Evolutionary conservation across 805 yeast species (phyloP), one percentile per base, ranked within the genome.

Genomic region (Lipomyces spencermartinsiae): DNA sequence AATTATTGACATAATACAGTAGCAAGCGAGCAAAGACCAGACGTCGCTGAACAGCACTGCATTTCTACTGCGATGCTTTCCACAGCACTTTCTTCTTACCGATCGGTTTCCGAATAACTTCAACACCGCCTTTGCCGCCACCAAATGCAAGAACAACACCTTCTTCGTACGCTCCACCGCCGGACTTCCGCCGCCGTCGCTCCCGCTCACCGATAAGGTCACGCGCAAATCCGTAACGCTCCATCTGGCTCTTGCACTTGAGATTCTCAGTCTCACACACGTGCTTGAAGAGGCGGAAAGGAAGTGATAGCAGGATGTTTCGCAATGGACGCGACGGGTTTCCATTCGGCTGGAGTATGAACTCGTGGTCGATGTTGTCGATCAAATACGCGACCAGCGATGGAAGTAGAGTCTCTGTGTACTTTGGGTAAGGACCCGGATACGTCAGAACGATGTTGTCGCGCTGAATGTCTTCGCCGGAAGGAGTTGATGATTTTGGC

Each of bases 101-200:
- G 9, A 54, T 55, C 16, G 72, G 63, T 61, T 68, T 69, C 43
- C 72, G 73, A 34, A 71, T 66, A 19, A 71, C 58, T 39, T 68
- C 68, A 12, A 78, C 76, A 12, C 81, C 80, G 25, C 76, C 74
- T 16, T 71, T 73, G 29, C 79, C 78, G 12, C 76, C 79, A 12
- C 80, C 80, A 69, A 78, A 78, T 4, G 80, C 78, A 63, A 78
- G 66, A 35, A 78, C 79, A 8, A 78, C 81, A 10, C 70, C 70
- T 60, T 78, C 81, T 58, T 77, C 80, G 61, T 16, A 46, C 8
- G 14, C 2, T 12, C 53, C 59, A 37, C 54, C 55, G 35, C 53
- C 65, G 19, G 33, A 16, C 34, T 43, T 56, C 39, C 64, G 63
- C 19, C 77, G 73, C 39, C 64, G 62, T 58, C 70, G 65, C 64